A percentile compares a stretch with the other conserved stretches of the same genome.
Evolutionary conservation across 2,329 filamentous ascomycete species (phyloP).

Genomic region (Talaromyces sp.): DNA sequence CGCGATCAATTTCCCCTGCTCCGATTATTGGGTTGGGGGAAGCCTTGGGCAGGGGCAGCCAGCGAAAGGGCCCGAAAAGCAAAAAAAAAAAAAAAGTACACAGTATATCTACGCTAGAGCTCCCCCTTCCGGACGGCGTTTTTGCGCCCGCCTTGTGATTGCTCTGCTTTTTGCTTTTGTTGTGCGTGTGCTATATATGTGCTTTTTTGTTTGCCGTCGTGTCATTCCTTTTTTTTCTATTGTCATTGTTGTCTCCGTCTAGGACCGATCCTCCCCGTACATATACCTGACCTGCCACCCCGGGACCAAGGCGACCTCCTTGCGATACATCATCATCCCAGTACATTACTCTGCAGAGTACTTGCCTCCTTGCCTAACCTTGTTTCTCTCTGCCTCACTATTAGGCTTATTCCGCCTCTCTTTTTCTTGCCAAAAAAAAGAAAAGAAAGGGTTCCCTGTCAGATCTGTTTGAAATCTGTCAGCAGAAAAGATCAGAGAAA

Average conservation of each 20-base stretch:
- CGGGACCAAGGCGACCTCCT: constrained; percentile 6
- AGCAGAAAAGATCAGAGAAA: not conserved
- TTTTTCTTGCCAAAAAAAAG: not conserved
- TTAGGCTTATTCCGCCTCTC: not conserved
- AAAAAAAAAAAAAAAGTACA: not conserved
- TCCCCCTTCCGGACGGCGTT: not conserved
- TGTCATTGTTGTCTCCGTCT: not conserved
- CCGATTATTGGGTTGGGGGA: not conserved
- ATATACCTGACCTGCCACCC: not conserved
- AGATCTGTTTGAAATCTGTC: not conserved
- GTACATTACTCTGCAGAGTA: not conserved
- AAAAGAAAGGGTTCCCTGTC: not conserved
- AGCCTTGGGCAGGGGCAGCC: not conserved
- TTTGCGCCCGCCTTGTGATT: not conserved
- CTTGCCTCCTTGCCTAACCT: not conserved
- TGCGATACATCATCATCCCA: constrained; percentile 3
- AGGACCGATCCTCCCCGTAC: not conserved
- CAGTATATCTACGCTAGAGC: not conserved
- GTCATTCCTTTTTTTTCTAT: not conserved
- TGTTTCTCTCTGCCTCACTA: not conserved
- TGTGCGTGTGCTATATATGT: not conserved
- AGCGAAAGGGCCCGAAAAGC: not conserved
- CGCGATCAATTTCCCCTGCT: not conserved
- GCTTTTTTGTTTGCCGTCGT: not conserved
- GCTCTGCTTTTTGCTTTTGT: not conserved